Evolutionary conservation across 345 rosid genomes (phyloP), one percentile per base, ranked within the genome.

Genomic region (Populus tremula): DNA sequence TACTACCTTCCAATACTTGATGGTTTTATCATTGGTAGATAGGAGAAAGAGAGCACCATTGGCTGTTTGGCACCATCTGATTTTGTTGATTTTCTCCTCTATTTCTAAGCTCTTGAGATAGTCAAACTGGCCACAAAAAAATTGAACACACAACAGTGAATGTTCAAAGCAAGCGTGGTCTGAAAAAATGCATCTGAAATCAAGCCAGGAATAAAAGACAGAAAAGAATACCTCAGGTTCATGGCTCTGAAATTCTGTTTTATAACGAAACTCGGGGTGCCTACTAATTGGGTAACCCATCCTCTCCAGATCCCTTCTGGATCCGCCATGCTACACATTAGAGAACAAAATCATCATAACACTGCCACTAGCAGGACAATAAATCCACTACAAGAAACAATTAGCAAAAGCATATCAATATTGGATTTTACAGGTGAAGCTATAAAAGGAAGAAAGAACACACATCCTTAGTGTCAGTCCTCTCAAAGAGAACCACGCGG

Each of bases 41-140:
- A 96, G 89, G 74, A 96, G 99, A 86, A 91, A 96, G 72, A 94
- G 85, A 70, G 98, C 94, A 82, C 98, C 88, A 67, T 89, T 94
- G 70, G 98, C 93, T 68, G 90, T 87, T 83, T 94, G 98, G 84
- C 98, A 96, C 99, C 99, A 96, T 84, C 97, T 89, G 85, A 96
- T 96, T 88, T 96, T 96, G 90, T 94, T 96, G 77, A 96, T 94
- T 91, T 96, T 96, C 87, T 96, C 99, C 89, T 96, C 99, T 85
- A 96, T 96, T 84, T 96, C 99, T 97, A 96, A 92, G 82, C 99
- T 96, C 91, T 96, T 96, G 77, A 96, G 94, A 87, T 96, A 96
- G 87, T 96, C 99, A 88, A 96, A 96, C 99, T 96, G 92, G 75
- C 64, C 7, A 85, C 10, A 77, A 77, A 73, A 72, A 74, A 78